A percentile compares a stretch with the other conserved stretches of the same genome.
phyloP scores from a whole-genome alignment of 306 rosid genomes.

The Delonix regia region DNA sequence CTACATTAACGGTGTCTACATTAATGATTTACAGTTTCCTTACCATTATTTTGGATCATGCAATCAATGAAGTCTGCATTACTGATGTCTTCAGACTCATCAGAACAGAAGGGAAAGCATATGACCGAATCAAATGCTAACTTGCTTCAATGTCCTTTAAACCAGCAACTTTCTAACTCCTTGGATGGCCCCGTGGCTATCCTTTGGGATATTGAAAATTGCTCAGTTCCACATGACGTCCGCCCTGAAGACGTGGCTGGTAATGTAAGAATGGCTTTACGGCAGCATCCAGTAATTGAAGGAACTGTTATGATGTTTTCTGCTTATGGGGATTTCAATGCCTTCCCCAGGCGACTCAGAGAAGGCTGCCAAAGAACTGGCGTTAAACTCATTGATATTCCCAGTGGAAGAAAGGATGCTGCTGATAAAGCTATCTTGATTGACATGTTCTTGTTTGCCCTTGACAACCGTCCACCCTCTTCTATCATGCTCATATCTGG shows the following conservation, averaged over 20 bases:
- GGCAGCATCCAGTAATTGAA: slow-evolving; percentile 76
- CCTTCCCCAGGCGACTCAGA: slow-evolving; percentile 82
- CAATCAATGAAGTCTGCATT: slow-evolving; percentile 49
- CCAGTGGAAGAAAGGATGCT: slow-evolving; percentile 95
- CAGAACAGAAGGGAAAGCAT: slow-evolving; percentile 57
- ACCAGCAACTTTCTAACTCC: slow-evolving; percentile 54
- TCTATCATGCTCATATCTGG: slow-evolving; percentile 91
- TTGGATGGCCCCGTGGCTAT: slow-evolving; percentile 82
- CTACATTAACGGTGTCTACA: no score
- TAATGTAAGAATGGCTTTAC: slow-evolving; percentile 92
- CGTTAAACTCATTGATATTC: slow-evolving; percentile 87
- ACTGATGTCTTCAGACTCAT: slow-evolving; percentile 41
- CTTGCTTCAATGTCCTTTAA: slow-evolving; percentile 51
- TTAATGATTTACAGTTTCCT: no score
- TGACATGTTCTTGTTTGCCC: slow-evolving; percentile 96
- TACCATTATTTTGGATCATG: no score
- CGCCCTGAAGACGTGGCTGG: slow-evolving; percentile 95
- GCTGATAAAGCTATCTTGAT: slow-evolving; percentile 97
- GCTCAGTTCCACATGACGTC: slow-evolving; percentile 90
- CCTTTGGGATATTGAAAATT: slow-evolving; percentile 95
- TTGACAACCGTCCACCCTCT: slow-evolving; percentile 92
- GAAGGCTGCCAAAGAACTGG: slow-evolving; percentile 98
- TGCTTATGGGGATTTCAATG: slow-evolving; percentile 91
- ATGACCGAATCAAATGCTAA: slow-evolving; percentile 55
- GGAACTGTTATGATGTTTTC: slow-evolving; percentile 83